Evolutionary conservation across 352 stramenopile genomes (phyloP).

Genomic region (Globisporangium lucens): DNA sequence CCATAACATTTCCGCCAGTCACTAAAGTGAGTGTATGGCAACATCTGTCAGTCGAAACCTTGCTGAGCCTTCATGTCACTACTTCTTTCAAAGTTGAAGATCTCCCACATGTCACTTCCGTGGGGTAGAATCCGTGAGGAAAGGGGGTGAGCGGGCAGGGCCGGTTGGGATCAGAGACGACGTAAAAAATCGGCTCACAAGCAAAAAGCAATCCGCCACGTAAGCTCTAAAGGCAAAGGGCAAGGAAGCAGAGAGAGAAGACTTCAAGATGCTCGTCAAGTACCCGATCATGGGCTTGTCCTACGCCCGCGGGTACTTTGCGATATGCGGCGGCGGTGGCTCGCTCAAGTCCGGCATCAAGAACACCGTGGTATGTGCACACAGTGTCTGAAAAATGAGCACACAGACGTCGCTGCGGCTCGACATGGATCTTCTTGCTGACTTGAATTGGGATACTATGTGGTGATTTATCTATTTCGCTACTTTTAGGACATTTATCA

Average conservation of each 20-base stretch:
- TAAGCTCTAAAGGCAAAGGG: background rate
- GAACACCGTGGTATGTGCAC: conserved; percentile 64
- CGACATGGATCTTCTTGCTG: no score
- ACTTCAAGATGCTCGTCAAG: conserved; percentile 60
- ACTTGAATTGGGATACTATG: background rate
- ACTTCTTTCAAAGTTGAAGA: background rate
- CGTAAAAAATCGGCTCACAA: background rate
- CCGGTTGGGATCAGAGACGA: background rate
- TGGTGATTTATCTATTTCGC: background rate
- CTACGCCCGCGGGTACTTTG: conserved; percentile 64
- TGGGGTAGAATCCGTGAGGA: background rate
- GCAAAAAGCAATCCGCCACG: background rate
- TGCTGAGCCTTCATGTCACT: background rate
- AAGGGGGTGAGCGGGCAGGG: background rate
- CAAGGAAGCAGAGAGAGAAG: background rate
- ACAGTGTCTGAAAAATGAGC: no score
- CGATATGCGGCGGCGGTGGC: conserved; percentile 79
- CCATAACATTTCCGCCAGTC: no score
- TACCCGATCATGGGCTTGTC: conserved; percentile 85
- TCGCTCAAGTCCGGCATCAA: conserved; percentile 84
- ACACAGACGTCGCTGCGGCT: no score
- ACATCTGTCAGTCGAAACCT: no score
- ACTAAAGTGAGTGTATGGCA: no score
- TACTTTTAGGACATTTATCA: conserved; percentile 63
- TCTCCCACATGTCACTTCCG: background rate